phyloP scores from a whole-genome alignment of 2,329 filamentous ascomycete genomes.

The Drechmeria coniospora region DNA sequence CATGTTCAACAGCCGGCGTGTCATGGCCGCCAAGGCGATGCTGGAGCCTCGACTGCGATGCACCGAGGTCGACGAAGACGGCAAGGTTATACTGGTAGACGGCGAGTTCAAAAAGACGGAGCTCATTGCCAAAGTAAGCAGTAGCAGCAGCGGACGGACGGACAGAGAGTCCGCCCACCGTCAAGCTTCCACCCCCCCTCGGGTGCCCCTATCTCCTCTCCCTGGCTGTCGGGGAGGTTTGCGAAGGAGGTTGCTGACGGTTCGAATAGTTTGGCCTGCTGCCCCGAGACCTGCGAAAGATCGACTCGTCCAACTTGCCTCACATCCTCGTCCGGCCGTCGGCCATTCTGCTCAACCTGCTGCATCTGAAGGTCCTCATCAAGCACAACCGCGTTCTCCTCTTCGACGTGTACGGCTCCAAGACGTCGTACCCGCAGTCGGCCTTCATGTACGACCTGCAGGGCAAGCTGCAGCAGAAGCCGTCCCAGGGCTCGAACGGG shows the following conservation, averaged over 20 bases:
- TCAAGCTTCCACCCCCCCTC: too few species aligned
- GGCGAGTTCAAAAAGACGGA: slow-evolving; percentile 97
- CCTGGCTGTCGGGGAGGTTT: too few species aligned
- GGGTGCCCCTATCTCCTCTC: too few species aligned
- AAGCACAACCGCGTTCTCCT: slow-evolving; percentile 88
- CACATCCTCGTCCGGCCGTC: slow-evolving; percentile 89
- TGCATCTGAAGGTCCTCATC: slow-evolving; percentile 92
- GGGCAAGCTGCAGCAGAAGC: slow-evolving; percentile 74
- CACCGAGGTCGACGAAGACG: slow-evolving; percentile 86
- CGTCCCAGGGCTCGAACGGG: slow-evolving; percentile 35
- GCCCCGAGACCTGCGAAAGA: slow-evolving; percentile 90
- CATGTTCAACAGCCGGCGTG: slow-evolving; percentile 55
- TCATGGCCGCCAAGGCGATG: slow-evolving; percentile 58
- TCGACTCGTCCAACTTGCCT: slow-evolving; percentile 88
- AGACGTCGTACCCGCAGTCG: slow-evolving; percentile 87
- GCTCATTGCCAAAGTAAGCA: slow-evolving; percentile 71
- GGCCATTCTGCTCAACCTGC: slow-evolving; percentile 84
- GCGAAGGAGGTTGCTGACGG: too few species aligned
- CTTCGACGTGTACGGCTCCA: slow-evolving; percentile 91
- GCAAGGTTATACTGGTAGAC: slow-evolving; percentile 81
- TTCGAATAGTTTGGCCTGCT: slow-evolving; percentile 66
- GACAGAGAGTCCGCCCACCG: too few species aligned
- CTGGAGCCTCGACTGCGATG: slow-evolving; percentile 79
- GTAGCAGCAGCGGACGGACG: background rate
- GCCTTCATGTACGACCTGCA: slow-evolving; percentile 97